Percentiles rank a stretch among this genome's conserved stretches.
Evolutionary conservation across 2,329 filamentous ascomycete genomes (phyloP).

Genomic region (Sclerotinia trifoliorum): DNA sequence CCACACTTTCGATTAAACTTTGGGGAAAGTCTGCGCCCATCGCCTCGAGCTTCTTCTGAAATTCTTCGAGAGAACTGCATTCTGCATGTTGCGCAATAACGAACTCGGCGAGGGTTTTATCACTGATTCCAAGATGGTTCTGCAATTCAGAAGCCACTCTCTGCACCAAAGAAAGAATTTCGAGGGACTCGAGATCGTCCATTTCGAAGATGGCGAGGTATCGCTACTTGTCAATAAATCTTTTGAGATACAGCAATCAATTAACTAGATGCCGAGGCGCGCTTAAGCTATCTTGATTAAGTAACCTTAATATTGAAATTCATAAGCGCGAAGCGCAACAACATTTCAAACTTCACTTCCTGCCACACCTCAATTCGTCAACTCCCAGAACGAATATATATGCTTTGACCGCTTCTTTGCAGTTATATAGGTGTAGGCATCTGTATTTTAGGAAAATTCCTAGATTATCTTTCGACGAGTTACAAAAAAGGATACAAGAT

Average conservation of each 20-base stretch:
- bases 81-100: conserved; percentile 86
- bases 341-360: background rate
- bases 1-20: conserved; percentile 86
- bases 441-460: background rate
- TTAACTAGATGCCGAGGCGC: background rate
- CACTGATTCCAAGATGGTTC: conserved; percentile 86
- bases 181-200: conserved; percentile 78
- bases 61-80: conserved; percentile 67
- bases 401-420: background rate
- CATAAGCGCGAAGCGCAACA: background rate
- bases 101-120: conserved; percentile 96
- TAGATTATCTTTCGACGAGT: background rate
- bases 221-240: conserved; percentile 15
- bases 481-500: background rate
- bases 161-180: conserved; percentile 89
- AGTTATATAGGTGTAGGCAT: too few species aligned
- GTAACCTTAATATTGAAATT: background rate
- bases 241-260: conserved; percentile 5
- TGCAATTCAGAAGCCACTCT: conserved; percentile 93
- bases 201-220: conserved; percentile 28
- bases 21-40: conserved; percentile 77
- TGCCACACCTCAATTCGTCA: background rate
- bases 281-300: conserved; percentile 9
- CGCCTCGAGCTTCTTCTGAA: conserved; percentile 70
- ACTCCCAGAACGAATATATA: background rate